Conservation (phyloP, 768 basidiomycete species). For the Dacryopinax spathularia region DNA sequence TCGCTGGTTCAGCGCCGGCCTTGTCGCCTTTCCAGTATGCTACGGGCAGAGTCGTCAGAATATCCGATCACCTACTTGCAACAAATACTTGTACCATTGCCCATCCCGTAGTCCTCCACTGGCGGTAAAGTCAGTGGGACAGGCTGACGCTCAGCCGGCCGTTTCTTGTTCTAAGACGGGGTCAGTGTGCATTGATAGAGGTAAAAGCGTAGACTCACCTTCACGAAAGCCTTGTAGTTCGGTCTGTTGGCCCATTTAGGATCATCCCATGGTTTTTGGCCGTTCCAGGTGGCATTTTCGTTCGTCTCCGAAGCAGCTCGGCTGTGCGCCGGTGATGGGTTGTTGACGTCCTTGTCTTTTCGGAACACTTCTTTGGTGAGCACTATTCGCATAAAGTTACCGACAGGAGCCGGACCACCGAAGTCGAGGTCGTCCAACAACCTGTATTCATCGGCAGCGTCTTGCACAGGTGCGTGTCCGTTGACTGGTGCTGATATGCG, state of each 20-base stretch:
- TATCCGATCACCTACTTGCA: conserved; percentile 1
- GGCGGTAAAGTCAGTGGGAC: conserved; percentile 41
- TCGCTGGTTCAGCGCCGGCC: neutral
- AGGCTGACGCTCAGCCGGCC: conserved; percentile 18
- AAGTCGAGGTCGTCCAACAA: conserved; percentile 49
- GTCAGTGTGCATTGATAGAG: neutral
- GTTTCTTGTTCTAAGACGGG: conserved; percentile 20
- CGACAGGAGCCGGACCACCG: conserved; percentile 23
- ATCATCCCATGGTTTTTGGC: conserved; percentile 6
- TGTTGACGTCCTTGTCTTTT: conserved; percentile 17
- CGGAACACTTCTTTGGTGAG: conserved; percentile 45
- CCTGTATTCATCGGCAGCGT: conserved; percentile 48
- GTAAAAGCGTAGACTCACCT: conserved; percentile 28
- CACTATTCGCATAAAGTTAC: conserved; percentile 66
- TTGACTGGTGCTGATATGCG: conserved; percentile 49
- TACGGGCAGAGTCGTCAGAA: conserved; percentile 17
- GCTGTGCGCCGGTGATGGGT: conserved; percentile 10
- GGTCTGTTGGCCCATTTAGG: conserved; percentile 37
- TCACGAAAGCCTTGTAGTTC: conserved; percentile 70
- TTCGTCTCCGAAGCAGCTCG: conserved; percentile 12
- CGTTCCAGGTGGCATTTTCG: conserved; percentile 10
- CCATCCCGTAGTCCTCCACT: conserved; percentile 42
- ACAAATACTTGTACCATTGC: conserved; percentile 30
- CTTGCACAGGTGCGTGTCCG: conserved; percentile 34
- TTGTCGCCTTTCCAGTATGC: conserved; percentile 41